These are phyloP conservation scores for Pseudoturritis turrita DNA, from an alignment of 345 rosid species.

Conservation along the genomic window DNA sequence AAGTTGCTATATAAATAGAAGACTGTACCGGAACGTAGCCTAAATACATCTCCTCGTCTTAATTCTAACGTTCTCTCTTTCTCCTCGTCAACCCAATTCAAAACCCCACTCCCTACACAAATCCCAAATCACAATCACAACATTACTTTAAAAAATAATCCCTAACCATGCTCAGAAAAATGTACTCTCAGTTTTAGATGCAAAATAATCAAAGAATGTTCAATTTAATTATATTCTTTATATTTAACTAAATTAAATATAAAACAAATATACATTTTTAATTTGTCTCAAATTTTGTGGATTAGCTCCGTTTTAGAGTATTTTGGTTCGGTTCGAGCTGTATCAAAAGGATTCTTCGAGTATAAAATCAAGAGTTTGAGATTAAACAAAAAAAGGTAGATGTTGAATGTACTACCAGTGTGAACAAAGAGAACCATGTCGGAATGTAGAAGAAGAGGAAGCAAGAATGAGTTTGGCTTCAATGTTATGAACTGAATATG, in stretches of 20 bases:
- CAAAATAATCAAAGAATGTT: background rate
- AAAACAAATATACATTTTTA: background rate
- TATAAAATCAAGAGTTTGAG: background rate
- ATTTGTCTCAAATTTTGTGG: no score
- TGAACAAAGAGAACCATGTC: constrained; percentile 79
- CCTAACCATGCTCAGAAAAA: background rate
- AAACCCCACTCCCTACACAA: constrained; percentile 41
- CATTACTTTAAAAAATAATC: background rate
- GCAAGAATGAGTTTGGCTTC: constrained; percentile 72
- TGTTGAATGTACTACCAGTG: no score
- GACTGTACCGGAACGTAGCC: constrained; percentile 57
- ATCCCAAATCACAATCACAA: background rate
- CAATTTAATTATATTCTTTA: background rate
- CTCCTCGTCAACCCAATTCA: constrained; percentile 56
- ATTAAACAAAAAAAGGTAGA: no score
- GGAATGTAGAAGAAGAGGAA: constrained; percentile 78
- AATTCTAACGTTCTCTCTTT: constrained; percentile 39
- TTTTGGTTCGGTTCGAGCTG: background rate
- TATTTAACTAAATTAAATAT: background rate
- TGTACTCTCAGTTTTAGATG: background rate
- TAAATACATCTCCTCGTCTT: constrained; percentile 56
- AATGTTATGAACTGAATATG: constrained; percentile 71
- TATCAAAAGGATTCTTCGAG: background rate
- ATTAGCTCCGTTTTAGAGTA: background rate
- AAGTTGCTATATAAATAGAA: constrained; percentile 58